Evolutionary conservation across 208 protist genomes (phyloP).

Genomic region (Wallacemonas rigidus): DNA sequence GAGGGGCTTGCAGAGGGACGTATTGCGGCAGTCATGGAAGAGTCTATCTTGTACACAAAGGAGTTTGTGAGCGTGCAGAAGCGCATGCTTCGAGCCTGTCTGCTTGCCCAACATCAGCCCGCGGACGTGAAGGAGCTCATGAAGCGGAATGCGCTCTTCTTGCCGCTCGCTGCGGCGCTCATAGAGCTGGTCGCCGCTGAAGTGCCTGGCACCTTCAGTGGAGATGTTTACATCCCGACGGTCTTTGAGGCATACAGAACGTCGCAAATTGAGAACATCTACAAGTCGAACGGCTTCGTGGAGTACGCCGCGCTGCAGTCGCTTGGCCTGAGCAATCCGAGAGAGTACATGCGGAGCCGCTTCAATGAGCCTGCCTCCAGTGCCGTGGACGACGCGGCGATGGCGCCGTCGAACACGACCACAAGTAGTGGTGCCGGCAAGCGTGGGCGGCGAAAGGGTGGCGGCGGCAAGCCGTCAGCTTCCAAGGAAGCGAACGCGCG

Average conservation of each 20-base stretch:
- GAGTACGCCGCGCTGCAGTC: constrained; percentile 58
- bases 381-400: neutral
- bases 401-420: constrained; percentile 3
- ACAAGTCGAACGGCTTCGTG: constrained; percentile 76
- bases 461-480: neutral
- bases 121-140: constrained; percentile 63
- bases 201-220: constrained; percentile 59
- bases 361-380: constrained; percentile 46
- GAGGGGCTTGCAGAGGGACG: constrained; percentile 39
- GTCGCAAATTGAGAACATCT: constrained; percentile 69
- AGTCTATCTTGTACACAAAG: constrained; percentile 63
- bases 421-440: constrained; percentile 14
- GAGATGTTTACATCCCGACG: constrained; percentile 50
- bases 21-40: constrained; percentile 51
- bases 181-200: constrained; percentile 38
- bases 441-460: constrained; percentile 25
- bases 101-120: constrained; percentile 63
- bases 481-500: constrained; percentile 1
- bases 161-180: constrained; percentile 44
- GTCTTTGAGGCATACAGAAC: constrained; percentile 49
- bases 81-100: constrained; percentile 60
- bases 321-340: constrained; percentile 53
- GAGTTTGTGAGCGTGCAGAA: constrained; percentile 69
- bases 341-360: constrained; percentile 56
- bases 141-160: constrained; percentile 56